Evolutionary conservation across 1,284 basidiomycete species (phyloP).

Genomic region (Ustanciosporium gigantosporum): DNA sequence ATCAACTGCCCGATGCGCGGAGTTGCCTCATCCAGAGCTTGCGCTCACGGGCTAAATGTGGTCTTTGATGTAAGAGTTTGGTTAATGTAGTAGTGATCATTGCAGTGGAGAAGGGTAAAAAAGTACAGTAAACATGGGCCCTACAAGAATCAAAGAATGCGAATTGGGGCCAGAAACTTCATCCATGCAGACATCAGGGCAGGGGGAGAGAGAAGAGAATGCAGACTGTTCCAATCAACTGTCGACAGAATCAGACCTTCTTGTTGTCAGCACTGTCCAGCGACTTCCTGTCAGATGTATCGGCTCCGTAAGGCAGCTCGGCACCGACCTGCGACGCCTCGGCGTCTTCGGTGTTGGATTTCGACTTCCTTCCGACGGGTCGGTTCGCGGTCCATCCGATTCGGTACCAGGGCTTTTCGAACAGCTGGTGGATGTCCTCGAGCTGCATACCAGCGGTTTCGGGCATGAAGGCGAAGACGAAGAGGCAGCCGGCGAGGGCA

Average conservation of each 20-base stretch:
- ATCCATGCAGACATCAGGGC: no score
- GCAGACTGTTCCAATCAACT: no score
- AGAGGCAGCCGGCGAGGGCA: conserved; percentile 18
- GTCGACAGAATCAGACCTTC: no score
- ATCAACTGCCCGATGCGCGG: no score
- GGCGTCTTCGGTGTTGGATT: neutral
- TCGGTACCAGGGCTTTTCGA: conserved; percentile 40
- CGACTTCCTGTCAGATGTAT: conserved; percentile 12
- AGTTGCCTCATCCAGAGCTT: no score
- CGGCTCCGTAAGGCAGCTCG: conserved; percentile 7
- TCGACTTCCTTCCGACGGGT: conserved; percentile 12
- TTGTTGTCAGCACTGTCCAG: conserved; percentile 28
- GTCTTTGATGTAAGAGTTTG: no score
- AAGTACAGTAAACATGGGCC: neutral
- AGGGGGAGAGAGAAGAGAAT: no score
- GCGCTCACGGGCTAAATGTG: no score
- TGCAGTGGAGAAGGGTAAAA: neutral
- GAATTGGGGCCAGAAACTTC: no score
- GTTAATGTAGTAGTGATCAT: no score
- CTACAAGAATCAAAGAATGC: no score
- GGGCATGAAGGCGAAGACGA: conserved; percentile 46
- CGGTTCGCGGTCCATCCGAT: conserved; percentile 36
- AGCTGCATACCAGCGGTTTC: conserved; percentile 37
- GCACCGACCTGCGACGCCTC: conserved; percentile 13
- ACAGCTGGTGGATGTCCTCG: conserved; percentile 41